phyloP scores from a whole-genome alignment of 768 basidiomycete genomes.

The Auricularia auricula-judae region DNA sequence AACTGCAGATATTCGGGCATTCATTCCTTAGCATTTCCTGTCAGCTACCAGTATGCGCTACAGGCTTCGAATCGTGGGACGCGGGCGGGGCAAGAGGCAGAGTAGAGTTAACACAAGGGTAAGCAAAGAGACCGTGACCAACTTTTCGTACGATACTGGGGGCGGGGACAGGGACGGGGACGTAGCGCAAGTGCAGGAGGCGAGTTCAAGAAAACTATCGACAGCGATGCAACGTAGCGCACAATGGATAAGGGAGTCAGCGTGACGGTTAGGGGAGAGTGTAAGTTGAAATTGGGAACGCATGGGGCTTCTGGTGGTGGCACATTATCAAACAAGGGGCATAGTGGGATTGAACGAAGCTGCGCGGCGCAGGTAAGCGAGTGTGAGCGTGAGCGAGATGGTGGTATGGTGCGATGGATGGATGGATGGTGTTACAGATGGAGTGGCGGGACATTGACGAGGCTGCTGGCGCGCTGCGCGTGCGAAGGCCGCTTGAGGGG shows the following conservation, averaged over 20 bases:
- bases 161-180: neutral
- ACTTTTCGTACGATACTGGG: neutral
- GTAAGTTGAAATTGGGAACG: neutral
- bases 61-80: neutral
- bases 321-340: too few species aligned
- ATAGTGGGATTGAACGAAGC: too few species aligned
- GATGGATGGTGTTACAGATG: neutral
- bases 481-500: neutral
- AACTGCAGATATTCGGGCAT: neutral
- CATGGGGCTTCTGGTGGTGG: too few species aligned
- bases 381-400: too few species aligned
- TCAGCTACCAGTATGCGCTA: neutral
- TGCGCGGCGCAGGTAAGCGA: too few species aligned
- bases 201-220: neutral
- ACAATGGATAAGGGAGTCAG: neutral
- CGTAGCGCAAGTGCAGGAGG: neutral
- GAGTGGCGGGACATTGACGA: slow-evolving; percentile 1
- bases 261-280: neutral
- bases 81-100: neutral
- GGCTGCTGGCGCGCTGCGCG: slow-evolving; percentile 1
- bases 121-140: neutral
- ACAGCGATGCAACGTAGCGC: neutral
- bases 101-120: neutral
- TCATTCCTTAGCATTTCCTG: neutral
- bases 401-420: too few species aligned